Evolutionary conservation across 2,329 filamentous ascomycete genomes (phyloP), one percentile per base, ranked within the genome.

Genomic region (Emydomyces testavorans): DNA sequence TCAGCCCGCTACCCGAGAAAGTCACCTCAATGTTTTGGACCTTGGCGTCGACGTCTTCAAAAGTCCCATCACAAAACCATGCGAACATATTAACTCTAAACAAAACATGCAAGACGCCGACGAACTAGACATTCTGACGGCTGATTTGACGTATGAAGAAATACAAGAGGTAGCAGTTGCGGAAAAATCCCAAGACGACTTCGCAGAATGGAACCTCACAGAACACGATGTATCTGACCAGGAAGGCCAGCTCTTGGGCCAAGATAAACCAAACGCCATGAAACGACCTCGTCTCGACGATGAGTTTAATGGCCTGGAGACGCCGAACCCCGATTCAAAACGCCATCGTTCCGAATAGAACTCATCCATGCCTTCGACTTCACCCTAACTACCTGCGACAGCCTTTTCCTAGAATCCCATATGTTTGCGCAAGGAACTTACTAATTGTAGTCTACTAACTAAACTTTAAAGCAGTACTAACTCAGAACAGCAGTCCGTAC

Each of bases 201-300:
- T 41, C n/a, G 13, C 21, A 35, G 46, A 43, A 11, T 48, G 38
- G 46, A 23, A 48, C n/a, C 10, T 42, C 8, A 21, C 43, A 28
- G 37, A 41, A 18, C 38, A 20, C 26, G 66, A 73, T 39, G 66
- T 69, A 48, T 58, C 67, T 44, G 64, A 68, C 46, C 61, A 62
- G 34, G 59, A 59, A 7, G 56, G 60, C 29, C 49, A 32, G 11
- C 47, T 60, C 34, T 59, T 57, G 20, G 53, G 56, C 26, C 46
- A 57, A 23, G 53, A 56, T 38, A 52, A 53, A 21, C 54, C 52
- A 38, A 47, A 56, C 11, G n/a, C 44, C 31, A 41, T 16, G 18
- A 53, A 53, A 39, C 47, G 52, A 42, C 47, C 46, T 38, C 49
- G 52, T n/a, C 34, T 18, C 10, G 49, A 51, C 6, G 52, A 51